Base-by-base conservation (phyloP, 2,329 filamentous ascomycete species). In the Clarireedia hainanense region DNA sequence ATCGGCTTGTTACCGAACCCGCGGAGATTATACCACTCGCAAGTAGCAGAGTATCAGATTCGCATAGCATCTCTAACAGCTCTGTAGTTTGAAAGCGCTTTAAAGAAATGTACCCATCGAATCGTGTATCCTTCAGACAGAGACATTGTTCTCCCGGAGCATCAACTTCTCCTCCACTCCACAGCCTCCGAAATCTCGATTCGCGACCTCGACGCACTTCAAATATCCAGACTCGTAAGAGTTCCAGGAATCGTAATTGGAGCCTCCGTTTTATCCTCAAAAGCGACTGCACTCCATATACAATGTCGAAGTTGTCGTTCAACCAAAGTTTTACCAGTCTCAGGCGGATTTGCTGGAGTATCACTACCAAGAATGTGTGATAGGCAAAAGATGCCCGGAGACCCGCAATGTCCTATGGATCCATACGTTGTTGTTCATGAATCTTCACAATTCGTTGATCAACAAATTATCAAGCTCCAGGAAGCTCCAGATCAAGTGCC, bases 241-340 rank as follows among this genome's bases (percentile, higher is more conserved):
- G 95, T 99, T 56, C 94, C 94, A 0, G 95, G 94, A 50, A 99
- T 99, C 62, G 90, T 99, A 58, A 99, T 99, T 62, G 92, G 94
- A 47, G 94, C 94, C 47, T 96, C 92, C 1, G 95, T 95, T 17
- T 86, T 97, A 71, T 96, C 91, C 2, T 97, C 92, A 12, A 97
- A 99, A 76, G 90, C 94, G 5, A 96, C 91, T 6, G 78, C 85
- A 26, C 78, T 99, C 24, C 81, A 88, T 59, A 87, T 99, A 51
- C 85, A 95, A 72, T 99, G 94, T 75, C 84, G 91, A 61, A 91
- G 85, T 67, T 99, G 94, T 73, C 80, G 85, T 57, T 81, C 91
- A 63, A 78, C 80, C 34, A 79, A 89, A 61, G 79, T 80, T 24
- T 73, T 97, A 15, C 78, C 82, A 1, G 82, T 99, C 15, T 77